These are phyloP conservation scores for Harrya chromipes DNA, from an alignment of 768 basidiomycete species.

Conservation along the genomic window DNA sequence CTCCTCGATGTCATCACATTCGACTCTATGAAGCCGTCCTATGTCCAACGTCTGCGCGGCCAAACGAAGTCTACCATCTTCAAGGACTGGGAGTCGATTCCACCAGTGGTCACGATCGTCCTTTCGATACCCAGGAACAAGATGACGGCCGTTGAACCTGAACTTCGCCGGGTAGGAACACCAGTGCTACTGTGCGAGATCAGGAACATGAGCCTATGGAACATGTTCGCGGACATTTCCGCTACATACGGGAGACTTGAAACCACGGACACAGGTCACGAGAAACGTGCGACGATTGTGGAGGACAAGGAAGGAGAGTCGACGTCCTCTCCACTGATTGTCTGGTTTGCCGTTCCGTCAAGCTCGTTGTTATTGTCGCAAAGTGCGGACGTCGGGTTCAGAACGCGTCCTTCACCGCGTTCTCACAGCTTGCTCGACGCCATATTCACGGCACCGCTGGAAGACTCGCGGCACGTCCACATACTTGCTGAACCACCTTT, in stretches of 20 bases:
- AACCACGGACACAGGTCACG: constrained; percentile 13
- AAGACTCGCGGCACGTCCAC: constrained; percentile 20
- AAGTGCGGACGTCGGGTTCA: constrained; percentile 16
- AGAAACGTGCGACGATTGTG: constrained; percentile 17
- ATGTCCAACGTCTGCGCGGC: constrained; percentile 7
- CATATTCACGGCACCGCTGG: constrained; percentile 21
- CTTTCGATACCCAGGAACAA: constrained; percentile 32
- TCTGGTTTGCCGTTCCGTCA: constrained; percentile 24
- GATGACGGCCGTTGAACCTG: constrained; percentile 19
- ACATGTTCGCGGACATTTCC: constrained; percentile 20
- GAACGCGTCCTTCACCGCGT: constrained; percentile 17
- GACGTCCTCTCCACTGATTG: constrained; percentile 18
- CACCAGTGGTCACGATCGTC: constrained; percentile 30
- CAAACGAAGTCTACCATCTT: constrained; percentile 23
- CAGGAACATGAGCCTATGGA: constrained; percentile 7
- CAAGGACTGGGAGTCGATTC: constrained; percentile 28
- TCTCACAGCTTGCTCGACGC: constrained; percentile 5
- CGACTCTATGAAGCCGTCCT: constrained; percentile 14
- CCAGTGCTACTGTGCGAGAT: constrained; percentile 27
- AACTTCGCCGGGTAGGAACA: constrained; percentile 21
- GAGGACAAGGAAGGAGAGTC: constrained; percentile 18
- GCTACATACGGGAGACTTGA: constrained; percentile 22
- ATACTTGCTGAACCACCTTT: constrained; percentile 23
- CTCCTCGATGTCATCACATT: constrained; percentile 38
- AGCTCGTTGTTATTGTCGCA: constrained; percentile 13